Conservation (phyloP, 768 basidiomycete genomes). For the Chiua virens region DNA sequence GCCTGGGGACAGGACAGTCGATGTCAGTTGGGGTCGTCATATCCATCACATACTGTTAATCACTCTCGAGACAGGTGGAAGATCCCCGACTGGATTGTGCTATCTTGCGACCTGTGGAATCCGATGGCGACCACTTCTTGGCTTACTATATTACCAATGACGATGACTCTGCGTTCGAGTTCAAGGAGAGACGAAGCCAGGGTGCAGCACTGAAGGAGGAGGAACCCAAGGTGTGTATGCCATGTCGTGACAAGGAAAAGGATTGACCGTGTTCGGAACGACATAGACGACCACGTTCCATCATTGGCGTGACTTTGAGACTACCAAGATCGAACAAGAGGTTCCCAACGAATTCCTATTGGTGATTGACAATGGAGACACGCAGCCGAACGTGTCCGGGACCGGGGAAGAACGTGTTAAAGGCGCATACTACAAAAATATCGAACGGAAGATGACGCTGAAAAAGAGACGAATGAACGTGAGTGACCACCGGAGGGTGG, state of each 20-base stretch:
- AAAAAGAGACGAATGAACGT: slow-evolving; percentile 86
- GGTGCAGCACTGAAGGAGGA: slow-evolving; percentile 48
- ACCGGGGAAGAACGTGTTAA: slow-evolving; percentile 44
- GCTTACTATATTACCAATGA: slow-evolving; percentile 81
- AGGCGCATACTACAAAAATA: slow-evolving; percentile 88
- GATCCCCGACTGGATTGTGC: slow-evolving; percentile 85
- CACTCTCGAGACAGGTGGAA: slow-evolving; percentile 46
- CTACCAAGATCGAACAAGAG: slow-evolving; percentile 83
- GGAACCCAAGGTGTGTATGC: slow-evolving; percentile 51
- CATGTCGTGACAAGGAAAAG: neutral
- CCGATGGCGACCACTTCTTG: slow-evolving; percentile 85
- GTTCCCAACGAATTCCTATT: slow-evolving; percentile 83
- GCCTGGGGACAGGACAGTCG: slow-evolving; percentile 73
- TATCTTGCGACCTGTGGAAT: slow-evolving; percentile 83
- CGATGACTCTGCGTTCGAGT: slow-evolving; percentile 64
- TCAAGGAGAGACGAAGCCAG: slow-evolving; percentile 56
- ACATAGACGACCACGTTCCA: slow-evolving; percentile 67
- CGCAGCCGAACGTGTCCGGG: slow-evolving; percentile 35
- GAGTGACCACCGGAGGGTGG: slow-evolving; percentile 25
- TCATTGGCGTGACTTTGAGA: slow-evolving; percentile 83
- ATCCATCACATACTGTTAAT: neutral
- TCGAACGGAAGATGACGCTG: slow-evolving; percentile 83
- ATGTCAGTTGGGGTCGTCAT: slow-evolving; percentile 44
- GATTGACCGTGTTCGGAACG: neutral
- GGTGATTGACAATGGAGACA: slow-evolving; percentile 64